phyloP scores from a whole-genome alignment of 2,329 filamentous ascomycete genomes.

The Sporothrix sp. region DNA sequence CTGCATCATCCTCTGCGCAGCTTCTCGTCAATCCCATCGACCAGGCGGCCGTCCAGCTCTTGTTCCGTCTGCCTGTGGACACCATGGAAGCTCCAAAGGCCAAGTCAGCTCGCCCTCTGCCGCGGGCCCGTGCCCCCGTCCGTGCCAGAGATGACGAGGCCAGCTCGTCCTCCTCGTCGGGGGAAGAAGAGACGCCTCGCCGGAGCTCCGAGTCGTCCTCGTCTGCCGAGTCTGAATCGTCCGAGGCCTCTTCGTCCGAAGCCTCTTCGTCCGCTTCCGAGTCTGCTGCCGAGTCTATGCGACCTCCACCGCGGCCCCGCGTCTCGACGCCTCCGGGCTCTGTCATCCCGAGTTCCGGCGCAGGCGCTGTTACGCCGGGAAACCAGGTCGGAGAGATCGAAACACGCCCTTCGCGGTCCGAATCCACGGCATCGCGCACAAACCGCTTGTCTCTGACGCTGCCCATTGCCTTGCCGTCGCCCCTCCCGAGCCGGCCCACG shows the following conservation, averaged over 20 bases:
- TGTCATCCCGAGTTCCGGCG: conserved; percentile 7
- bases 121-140: conserved; percentile 1
- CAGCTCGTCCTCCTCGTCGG: conserved; percentile 5
- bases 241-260: conserved; percentile 14
- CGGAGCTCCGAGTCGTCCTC: not conserved
- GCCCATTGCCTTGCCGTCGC: conserved; percentile 47
- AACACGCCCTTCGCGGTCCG: conserved; percentile 41
- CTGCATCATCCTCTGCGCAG: not conserved
- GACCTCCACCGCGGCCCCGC: conserved; percentile 29
- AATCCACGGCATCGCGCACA: conserved; percentile 43
- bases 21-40: conserved; percentile 15
- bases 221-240: conserved; percentile 18
- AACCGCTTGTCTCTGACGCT: conserved; percentile 53
- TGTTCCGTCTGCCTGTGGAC: conserved; percentile 10
- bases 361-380: not conserved
- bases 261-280: conserved; percentile 18
- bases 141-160: not conserved
- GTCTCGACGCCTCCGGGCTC: conserved; percentile 14
- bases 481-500: conserved; percentile 41
- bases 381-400: conserved; percentile 26
- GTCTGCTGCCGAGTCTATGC: conserved; percentile 26
- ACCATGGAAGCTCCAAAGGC: conserved; percentile 12
- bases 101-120: conserved; percentile 4
- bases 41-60: conserved; percentile 15
- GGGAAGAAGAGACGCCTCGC: conserved; percentile 1